Evolutionary conservation across 2,329 filamentous ascomycete species (phyloP).

Genomic region (Diaporthe ampelina): DNA sequence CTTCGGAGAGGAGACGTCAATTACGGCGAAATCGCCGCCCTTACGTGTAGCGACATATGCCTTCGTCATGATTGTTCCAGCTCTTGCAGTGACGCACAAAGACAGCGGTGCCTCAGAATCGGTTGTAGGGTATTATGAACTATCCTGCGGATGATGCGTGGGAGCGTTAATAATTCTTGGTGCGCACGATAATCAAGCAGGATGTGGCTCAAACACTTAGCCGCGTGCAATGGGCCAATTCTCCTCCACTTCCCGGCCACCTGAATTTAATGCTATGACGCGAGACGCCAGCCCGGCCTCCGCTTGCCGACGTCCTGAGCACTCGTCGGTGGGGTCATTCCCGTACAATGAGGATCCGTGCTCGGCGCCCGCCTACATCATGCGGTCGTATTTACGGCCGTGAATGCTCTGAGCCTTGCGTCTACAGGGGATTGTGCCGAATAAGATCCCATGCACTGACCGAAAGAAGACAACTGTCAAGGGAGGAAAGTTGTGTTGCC

Average conservation of each 20-base stretch:
- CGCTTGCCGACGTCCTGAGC: not conserved
- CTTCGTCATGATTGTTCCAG: not conserved
- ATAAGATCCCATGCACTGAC: too few relatives aligned
- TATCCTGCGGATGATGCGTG: too few relatives aligned
- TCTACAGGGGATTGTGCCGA: not conserved
- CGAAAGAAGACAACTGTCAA: too few relatives aligned
- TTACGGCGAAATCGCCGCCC: slow-evolving; percentile 36
- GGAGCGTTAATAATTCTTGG: too few relatives aligned
- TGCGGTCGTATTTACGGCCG: not conserved
- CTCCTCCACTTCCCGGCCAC: not conserved
- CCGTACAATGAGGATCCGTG: not conserved
- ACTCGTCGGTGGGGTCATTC: not conserved
- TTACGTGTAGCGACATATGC: slow-evolving; percentile 16
- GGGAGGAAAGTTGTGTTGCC: too few relatives aligned
- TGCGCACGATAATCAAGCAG: not conserved
- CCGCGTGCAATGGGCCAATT: not conserved
- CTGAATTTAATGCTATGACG: not conserved
- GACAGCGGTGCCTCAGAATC: too few relatives aligned
- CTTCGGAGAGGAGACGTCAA: slow-evolving; percentile 41
- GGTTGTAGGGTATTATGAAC: too few relatives aligned
- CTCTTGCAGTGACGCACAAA: too few relatives aligned
- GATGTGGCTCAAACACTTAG: not conserved
- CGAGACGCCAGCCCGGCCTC: not conserved
- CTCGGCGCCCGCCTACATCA: not conserved
- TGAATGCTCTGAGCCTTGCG: not conserved